phyloP scores from a whole-genome alignment of 768 basidiomycete species.

The Pleurotus citrinopileatus region DNA sequence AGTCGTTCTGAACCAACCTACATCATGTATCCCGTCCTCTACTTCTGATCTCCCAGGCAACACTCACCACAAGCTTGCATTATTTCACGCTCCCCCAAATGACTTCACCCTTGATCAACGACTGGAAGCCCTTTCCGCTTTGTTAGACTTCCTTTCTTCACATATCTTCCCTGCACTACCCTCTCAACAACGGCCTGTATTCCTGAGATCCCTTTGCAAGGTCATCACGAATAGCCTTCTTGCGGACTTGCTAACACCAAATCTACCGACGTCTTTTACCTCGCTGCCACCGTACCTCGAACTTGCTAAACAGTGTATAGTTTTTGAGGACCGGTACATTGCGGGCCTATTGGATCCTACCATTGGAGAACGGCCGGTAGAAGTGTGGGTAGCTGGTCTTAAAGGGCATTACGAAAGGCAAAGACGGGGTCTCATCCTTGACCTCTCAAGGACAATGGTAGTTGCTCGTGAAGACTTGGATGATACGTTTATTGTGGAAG shows the following conservation, averaged over 20 bases:
- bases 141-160: conserved; percentile 62
- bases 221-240: conserved; percentile 61
- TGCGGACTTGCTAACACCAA: conserved; percentile 61
- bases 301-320: conserved; percentile 53
- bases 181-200: conserved; percentile 35
- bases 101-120: conserved; percentile 34
- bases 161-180: conserved; percentile 61
- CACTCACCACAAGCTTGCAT: conserved; percentile 44
- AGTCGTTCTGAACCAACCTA: conserved; percentile 50
- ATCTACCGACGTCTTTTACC: conserved; percentile 64
- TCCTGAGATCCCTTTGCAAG: conserved; percentile 58
- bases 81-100: conserved; percentile 42
- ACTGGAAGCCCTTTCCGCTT: conserved; percentile 51
- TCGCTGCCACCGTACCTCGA: conserved; percentile 61
- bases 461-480: conserved; percentile 34
- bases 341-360: conserved; percentile 47
- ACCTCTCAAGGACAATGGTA: conserved; percentile 55
- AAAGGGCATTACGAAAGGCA: conserved; percentile 78
- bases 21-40: conserved; percentile 32
- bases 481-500: conserved; percentile 40
- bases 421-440: conserved; percentile 63
- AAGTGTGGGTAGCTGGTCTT: conserved; percentile 66
- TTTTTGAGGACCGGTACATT: conserved; percentile 62
- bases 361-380: conserved; percentile 49
- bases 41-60: conserved; percentile 25